Conservation (phyloP, 1,284 basidiomycete genomes). For the Fomitopsis betulina region DNA sequence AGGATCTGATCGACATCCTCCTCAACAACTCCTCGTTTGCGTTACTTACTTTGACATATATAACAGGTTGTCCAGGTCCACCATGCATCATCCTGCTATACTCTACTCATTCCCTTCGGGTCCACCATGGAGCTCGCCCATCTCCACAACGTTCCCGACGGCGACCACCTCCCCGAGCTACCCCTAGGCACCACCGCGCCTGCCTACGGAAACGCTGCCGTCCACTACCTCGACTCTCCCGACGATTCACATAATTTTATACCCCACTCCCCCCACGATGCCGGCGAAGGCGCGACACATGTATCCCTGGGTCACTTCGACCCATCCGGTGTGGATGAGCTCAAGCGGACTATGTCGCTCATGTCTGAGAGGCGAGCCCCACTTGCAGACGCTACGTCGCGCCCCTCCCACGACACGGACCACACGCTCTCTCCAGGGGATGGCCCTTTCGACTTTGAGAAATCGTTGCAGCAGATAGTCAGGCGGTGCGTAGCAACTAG, state of each 20-base stretch:
- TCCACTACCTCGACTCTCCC: constrained; percentile 10
- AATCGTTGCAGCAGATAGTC: constrained; percentile 32
- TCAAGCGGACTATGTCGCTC: constrained; percentile 26
- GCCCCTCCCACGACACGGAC: constrained; percentile 7
- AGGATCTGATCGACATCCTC: too few relatives aligned
- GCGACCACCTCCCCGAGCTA: constrained; percentile 20
- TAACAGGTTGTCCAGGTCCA: neutral
- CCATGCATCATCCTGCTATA: neutral
- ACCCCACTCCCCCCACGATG: neutral
- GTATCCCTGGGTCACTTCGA: constrained; percentile 27
- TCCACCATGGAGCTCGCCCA: constrained; percentile 18
- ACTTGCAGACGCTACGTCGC: neutral
- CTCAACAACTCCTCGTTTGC: neutral
- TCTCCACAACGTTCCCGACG: constrained; percentile 14
- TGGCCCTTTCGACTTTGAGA: constrained; percentile 43
- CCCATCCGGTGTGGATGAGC: constrained; percentile 26
- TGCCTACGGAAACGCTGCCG: constrained; percentile 14
- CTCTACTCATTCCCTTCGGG: neutral
- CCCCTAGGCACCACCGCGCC: constrained; percentile 15
- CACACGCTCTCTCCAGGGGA: constrained; percentile 25
- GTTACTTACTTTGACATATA: neutral
- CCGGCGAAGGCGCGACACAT: constrained; percentile 7
- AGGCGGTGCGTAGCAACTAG: constrained; percentile 31
- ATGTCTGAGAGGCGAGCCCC: constrained; percentile 3
- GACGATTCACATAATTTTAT: neutral